phyloP scores from a whole-genome alignment of 106 monocot species.

The Dendrobium catenatum region DNA sequence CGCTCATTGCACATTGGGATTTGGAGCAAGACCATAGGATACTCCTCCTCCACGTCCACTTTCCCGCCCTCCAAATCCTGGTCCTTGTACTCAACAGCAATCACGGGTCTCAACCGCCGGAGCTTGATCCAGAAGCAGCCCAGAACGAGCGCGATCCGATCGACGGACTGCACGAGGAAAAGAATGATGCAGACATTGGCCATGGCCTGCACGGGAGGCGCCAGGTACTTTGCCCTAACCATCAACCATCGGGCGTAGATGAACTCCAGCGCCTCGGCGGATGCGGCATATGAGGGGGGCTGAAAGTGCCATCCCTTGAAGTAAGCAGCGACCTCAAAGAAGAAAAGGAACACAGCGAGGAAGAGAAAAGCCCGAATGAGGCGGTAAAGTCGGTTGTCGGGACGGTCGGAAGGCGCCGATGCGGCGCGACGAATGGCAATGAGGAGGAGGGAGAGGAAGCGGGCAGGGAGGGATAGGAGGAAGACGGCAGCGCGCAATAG shows the following conservation, averaged over 20 bases:
- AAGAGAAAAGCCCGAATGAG: conserved; percentile 39
- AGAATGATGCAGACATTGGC: conserved; percentile 47
- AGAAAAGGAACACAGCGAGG: conserved; percentile 35
- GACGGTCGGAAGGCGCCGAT: conserved; percentile 3
- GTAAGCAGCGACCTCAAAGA: conserved; percentile 48
- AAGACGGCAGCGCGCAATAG: conserved; percentile 25
- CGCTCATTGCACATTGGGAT: conserved; percentile 73
- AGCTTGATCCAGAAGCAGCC: conserved; percentile 51
- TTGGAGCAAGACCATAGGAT: conserved; percentile 64
- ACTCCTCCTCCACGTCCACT: conserved; percentile 8
- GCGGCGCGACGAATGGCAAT: conserved; percentile 31
- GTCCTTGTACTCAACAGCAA: conserved; percentile 8
- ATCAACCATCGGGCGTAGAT: conserved; percentile 51
- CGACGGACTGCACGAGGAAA: conserved; percentile 52
- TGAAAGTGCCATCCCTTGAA: conserved; percentile 16
- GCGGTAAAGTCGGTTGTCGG: conserved; percentile 37
- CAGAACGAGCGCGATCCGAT: conserved; percentile 41
- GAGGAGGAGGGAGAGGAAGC: conserved; percentile 16
- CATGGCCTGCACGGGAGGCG: conserved; percentile 48
- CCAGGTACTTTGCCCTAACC: conserved; percentile 39
- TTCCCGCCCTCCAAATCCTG: conserved; percentile 30
- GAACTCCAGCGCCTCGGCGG: conserved; percentile 10
- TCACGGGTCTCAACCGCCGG: conserved; percentile 14
- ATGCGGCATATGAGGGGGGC: conserved; percentile 2
- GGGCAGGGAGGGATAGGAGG: not conserved